These are phyloP conservation scores for Rhodamnia rubescens DNA, from an alignment of 345 rosid genomes.

Conservation along the genomic window DNA sequence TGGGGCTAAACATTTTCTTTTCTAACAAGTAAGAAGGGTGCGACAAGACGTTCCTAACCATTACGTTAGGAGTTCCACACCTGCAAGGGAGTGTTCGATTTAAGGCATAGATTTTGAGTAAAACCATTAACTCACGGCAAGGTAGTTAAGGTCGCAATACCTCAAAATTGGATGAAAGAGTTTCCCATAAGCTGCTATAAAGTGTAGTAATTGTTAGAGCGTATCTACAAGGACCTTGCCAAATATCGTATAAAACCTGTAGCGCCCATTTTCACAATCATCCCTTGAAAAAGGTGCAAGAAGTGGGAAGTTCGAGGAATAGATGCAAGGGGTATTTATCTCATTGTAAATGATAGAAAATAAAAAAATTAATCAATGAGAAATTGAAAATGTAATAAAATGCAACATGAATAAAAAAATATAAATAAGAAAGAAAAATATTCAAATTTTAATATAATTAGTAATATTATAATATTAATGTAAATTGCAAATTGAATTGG, in stretches of 20 bases:
- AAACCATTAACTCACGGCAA: too few relatives aligned
- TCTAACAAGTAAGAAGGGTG: not conserved
- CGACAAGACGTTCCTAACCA: not conserved
- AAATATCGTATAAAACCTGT: not conserved
- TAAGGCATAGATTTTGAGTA: not conserved
- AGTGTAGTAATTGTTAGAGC: not conserved
- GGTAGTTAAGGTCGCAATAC: not conserved
- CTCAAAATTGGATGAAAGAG: not conserved
- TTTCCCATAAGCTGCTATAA: not conserved
- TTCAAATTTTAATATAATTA: too few relatives aligned
- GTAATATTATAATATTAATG: too few relatives aligned
- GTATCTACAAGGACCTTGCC: not conserved
- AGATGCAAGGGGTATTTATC: not conserved
- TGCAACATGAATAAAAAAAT: too few relatives aligned
- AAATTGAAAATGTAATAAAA: too few relatives aligned
- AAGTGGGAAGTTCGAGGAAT: too few relatives aligned
- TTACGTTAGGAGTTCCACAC: not conserved
- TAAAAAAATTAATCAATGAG: not conserved
- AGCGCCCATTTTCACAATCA: not conserved
- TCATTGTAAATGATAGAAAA: not conserved
- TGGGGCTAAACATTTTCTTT: not conserved
- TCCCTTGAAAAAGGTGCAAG: not conserved
- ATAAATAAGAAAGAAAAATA: too few relatives aligned
- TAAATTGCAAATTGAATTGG: too few relatives aligned
- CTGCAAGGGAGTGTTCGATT: not conserved